Conservation (phyloP, 1,284 basidiomycete species). For the Caloboletus firmus region DNA sequence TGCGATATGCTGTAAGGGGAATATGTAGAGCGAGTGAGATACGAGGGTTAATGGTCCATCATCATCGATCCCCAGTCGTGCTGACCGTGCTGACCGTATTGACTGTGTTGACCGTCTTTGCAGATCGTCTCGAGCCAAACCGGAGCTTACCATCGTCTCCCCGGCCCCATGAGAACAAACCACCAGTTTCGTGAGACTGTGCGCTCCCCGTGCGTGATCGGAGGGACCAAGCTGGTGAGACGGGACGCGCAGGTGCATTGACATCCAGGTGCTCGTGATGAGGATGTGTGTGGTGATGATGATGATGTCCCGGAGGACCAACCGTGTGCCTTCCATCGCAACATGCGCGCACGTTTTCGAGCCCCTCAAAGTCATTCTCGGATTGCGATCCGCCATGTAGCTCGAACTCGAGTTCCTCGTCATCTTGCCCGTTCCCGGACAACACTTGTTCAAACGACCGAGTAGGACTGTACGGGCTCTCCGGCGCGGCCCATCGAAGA, state of each 20-base stretch:
- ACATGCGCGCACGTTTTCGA: slow-evolving; percentile 94
- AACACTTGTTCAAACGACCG: slow-evolving; percentile 66
- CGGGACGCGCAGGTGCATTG: slow-evolving; percentile 56
- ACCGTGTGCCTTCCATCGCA: slow-evolving; percentile 92
- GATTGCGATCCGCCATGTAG: slow-evolving; percentile 72
- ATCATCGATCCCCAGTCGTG: slow-evolving; percentile 26
- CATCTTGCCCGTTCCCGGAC: slow-evolving; percentile 41
- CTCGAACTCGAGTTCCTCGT: slow-evolving; percentile 81
- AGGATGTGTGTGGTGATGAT: slow-evolving; percentile 57
- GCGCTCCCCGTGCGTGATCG: slow-evolving; percentile 71
- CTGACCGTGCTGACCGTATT: slow-evolving; percentile 44
- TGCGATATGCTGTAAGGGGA: not conserved
- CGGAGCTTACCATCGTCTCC: slow-evolving; percentile 57
- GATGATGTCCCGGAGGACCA: slow-evolving; percentile 58
- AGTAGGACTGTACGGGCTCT: slow-evolving; percentile 67
- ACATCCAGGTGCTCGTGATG: slow-evolving; percentile 51
- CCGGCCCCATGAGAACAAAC: slow-evolving; percentile 65
- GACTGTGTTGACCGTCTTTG: slow-evolving; percentile 50
- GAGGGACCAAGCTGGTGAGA: slow-evolving; percentile 79
- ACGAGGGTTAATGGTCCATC: slow-evolving; percentile 6
- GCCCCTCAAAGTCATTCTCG: slow-evolving; percentile 85
- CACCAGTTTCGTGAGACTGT: slow-evolving; percentile 58
- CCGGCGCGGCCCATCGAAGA: slow-evolving; percentile 67
- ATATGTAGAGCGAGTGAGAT: not conserved
- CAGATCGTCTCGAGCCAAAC: slow-evolving; percentile 68